Evolutionary conservation across 1,284 basidiomycete species (phyloP).

Genomic region (Puccinia sorghi): DNA sequence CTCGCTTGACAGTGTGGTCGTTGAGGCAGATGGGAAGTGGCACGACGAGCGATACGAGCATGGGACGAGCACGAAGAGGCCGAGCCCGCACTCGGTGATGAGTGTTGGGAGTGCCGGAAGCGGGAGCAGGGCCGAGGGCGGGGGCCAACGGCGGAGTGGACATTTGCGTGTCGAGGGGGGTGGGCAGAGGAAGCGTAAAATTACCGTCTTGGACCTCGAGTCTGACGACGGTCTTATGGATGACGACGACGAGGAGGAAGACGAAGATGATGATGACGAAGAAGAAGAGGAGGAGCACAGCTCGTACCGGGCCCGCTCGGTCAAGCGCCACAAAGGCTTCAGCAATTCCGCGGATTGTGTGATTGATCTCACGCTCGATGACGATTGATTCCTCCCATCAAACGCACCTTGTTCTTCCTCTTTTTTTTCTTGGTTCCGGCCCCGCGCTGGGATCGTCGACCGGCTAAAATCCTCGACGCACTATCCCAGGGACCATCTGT

Average conservation of each 20-base stretch:
- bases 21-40: slow-evolving; percentile 94
- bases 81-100: not conserved
- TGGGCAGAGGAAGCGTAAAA: slow-evolving; percentile 7
- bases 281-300: not conserved
- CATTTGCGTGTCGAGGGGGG: no score
- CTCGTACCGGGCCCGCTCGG: not conserved
- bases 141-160: no score
- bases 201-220: slow-evolving; percentile 35
- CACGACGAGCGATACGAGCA: slow-evolving; percentile 83
- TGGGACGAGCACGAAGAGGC: slow-evolving; percentile 63
- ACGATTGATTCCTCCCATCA: slow-evolving; percentile 32
- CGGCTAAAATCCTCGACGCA: no score
- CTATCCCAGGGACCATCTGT: no score
- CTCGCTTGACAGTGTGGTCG: slow-evolving; percentile 81
- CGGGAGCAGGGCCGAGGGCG: not conserved
- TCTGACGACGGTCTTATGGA: not conserved
- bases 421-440: not conserved
- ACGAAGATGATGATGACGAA: slow-evolving; percentile 3
- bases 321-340: slow-evolving; percentile 21
- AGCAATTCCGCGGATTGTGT: slow-evolving; percentile 2
- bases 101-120: slow-evolving; percentile 11
- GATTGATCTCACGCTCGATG: slow-evolving; percentile 47
- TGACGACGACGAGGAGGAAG: not conserved
- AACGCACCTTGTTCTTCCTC: no score
- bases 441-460: no score